A percentile compares a stretch with the other conserved stretches of the same genome.
Conservation (phyloP, 1,284 basidiomycete species). For the Moesziomyces globuligerus region DNA sequence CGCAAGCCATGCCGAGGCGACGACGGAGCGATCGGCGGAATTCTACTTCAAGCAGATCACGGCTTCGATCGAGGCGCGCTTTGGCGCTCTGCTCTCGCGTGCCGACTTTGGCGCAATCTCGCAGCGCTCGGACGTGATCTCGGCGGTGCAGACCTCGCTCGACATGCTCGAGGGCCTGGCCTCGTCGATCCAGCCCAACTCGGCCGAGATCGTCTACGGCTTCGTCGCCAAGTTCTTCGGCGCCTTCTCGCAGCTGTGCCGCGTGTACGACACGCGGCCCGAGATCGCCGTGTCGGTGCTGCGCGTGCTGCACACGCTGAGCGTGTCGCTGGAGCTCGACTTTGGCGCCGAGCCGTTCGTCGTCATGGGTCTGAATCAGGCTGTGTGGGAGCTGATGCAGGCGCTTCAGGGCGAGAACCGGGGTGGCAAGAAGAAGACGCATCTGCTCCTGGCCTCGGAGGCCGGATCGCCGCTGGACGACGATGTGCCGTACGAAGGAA, state of each 20-base stretch:
- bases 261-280: constrained; percentile 39
- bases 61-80: constrained; percentile 46
- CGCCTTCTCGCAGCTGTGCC: constrained; percentile 41
- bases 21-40: constrained; percentile 33
- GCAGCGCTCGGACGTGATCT: constrained; percentile 50
- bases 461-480: constrained; percentile 47
- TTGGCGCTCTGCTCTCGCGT: constrained; percentile 43
- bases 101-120: constrained; percentile 39
- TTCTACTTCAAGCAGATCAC: constrained; percentile 55
- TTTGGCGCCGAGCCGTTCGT: constrained; percentile 43
- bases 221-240: constrained; percentile 51
- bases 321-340: constrained; percentile 36
- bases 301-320: constrained; percentile 38
- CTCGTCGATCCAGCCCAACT: constrained; percentile 44
- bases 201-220: constrained; percentile 47
- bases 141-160: constrained; percentile 46
- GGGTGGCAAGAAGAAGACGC: constrained; percentile 32
- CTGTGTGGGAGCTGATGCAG: constrained; percentile 32
- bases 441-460: constrained; percentile 22
- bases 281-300: constrained; percentile 44
- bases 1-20: constrained; percentile 25
- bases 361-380: constrained; percentile 35
- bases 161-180: constrained; percentile 60
- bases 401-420: constrained; percentile 27
- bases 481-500: constrained; percentile 52